A percentile compares a stretch with the other conserved stretches of the same genome.
These are phyloP conservation scores for Cercis canadensis DNA, from an alignment of 306 rosid species.

Conservation along the genomic window DNA sequence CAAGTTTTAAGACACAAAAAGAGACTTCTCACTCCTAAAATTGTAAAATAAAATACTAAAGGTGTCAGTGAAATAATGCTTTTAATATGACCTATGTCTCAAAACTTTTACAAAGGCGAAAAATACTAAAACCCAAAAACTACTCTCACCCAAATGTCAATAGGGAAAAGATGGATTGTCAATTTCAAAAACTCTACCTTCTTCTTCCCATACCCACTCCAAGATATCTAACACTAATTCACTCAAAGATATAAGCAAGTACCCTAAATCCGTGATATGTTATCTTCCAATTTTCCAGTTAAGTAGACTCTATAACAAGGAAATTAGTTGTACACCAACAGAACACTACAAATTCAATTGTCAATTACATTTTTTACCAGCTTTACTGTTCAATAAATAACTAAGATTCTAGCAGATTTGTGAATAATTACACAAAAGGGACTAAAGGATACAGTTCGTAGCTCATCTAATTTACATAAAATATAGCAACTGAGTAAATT, in stretches of 20 bases:
- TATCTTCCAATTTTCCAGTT: no score
- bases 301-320: neutral
- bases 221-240: no score
- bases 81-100: neutral
- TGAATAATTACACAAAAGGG: no score
- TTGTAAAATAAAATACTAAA: neutral
- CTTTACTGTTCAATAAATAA: no score
- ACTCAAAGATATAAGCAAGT: no score
- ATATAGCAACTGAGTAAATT: neutral
- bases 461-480: neutral
- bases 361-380: no score
- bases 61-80: neutral
- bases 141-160: neutral
- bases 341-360: neutral
- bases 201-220: no score
- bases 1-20: conserved; percentile 7
- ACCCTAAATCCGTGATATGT: no score
- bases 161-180: neutral
- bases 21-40: neutral
- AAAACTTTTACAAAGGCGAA: neutral
- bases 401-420: no score
- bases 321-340: neutral
- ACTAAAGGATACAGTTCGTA: neutral
- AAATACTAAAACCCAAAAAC: neutral
- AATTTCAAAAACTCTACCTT: no score